These are phyloP conservation scores for Annulohypoxylon moriforme DNA, from an alignment of 495 filamentous ascomycete species.

Conservation along the genomic window DNA sequence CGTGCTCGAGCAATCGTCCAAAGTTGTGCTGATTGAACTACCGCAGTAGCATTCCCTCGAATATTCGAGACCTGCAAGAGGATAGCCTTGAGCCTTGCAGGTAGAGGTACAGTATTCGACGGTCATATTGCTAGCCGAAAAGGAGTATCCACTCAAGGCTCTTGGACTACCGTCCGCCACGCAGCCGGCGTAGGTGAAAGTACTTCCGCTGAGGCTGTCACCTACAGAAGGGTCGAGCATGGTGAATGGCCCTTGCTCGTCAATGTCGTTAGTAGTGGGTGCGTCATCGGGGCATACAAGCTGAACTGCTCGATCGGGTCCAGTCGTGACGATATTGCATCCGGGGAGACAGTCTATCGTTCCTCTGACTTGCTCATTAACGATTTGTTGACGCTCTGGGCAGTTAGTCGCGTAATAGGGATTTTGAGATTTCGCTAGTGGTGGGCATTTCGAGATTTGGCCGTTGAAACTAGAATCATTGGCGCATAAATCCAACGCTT, in stretches of 20 bases:
- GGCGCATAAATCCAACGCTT: slow-evolving; percentile 66
- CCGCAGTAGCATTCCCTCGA: slow-evolving; percentile 48
- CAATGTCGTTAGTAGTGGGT: slow-evolving; percentile 20
- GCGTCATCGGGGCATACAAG: slow-evolving; percentile 24
- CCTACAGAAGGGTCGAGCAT: slow-evolving; percentile 31
- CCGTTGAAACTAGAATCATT: slow-evolving; percentile 58
- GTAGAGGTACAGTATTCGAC: slow-evolving; percentile 52
- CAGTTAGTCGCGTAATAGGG: slow-evolving; percentile 53
- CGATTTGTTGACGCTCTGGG: slow-evolving; percentile 43
- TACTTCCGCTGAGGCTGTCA: slow-evolving; percentile 11
- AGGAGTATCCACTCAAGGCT: slow-evolving; percentile 9
- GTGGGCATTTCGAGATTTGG: slow-evolving; percentile 64
- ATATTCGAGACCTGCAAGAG: slow-evolving; percentile 58
- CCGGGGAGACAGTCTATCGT: slow-evolving; percentile 58
- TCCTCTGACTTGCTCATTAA: slow-evolving; percentile 51
- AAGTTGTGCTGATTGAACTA: slow-evolving; percentile 28
- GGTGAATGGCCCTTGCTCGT: slow-evolving; percentile 6
- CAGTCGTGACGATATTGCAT: slow-evolving; percentile 61
- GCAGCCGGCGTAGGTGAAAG: slow-evolving; percentile 61
- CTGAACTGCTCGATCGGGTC: slow-evolving; percentile 49
- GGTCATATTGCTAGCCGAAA: slow-evolving; percentile 47
- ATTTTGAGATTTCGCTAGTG: slow-evolving; percentile 58
- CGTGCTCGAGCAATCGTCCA: slow-evolving; percentile 38
- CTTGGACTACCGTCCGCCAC: slow-evolving; percentile 50
- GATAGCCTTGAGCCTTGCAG: slow-evolving; percentile 50